Evolutionary conservation across 164 flowering plant genomes (phyloP).

Genomic region (Tetrastigma voinierianum): DNA sequence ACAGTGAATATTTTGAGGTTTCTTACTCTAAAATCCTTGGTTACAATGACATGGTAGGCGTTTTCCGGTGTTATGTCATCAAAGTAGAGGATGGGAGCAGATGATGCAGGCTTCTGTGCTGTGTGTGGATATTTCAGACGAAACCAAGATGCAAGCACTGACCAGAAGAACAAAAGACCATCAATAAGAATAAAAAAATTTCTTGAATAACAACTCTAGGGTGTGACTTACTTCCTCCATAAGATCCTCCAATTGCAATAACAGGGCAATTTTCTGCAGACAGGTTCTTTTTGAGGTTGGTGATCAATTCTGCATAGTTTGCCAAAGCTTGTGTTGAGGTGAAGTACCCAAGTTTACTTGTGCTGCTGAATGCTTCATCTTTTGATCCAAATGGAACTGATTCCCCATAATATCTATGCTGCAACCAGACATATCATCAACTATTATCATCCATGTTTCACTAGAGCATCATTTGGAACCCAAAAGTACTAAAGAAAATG

Average conservation of each 20-base stretch:
- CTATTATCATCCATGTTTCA: no score
- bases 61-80: constrained; percentile 11
- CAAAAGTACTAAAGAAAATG: no score
- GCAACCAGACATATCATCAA: background rate
- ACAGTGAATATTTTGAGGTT: background rate
- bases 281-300: constrained; percentile 1
- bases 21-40: background rate
- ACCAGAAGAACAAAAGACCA: background rate
- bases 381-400: constrained; percentile 3
- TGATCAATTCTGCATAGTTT: constrained; percentile 5
- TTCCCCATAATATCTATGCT: constrained; percentile 10
- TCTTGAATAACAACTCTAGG: no score
- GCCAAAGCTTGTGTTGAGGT: constrained; percentile 12
- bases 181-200: background rate
- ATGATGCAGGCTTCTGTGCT: constrained; percentile 2
- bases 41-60: constrained; percentile 3
- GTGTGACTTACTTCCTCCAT: constrained; percentile 13
- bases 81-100: constrained; percentile 1
- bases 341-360: constrained; percentile 2
- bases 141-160: constrained; percentile 16
- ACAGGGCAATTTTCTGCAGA: constrained; percentile 5
- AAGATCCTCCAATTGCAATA: constrained; percentile 8
- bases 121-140: constrained; percentile 16
- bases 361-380: background rate
- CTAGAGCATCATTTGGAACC: no score